Evolutionary conservation across 129 eudicot genomes (phyloP).

Genomic region (Tanacetum coccineum): DNA sequence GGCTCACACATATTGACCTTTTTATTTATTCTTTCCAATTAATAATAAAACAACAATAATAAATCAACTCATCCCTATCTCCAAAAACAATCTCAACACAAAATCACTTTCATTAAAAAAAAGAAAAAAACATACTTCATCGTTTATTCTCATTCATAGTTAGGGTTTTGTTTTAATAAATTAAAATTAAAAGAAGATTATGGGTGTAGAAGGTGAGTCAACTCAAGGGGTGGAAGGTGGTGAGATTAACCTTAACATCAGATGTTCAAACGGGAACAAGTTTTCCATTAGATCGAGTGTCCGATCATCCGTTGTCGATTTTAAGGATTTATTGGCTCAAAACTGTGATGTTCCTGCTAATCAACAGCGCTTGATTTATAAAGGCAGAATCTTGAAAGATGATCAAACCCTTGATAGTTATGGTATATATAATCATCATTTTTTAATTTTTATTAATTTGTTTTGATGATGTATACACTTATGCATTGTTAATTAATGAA

Average conservation of each 20-base stretch:
- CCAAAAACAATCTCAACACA: too few species aligned
- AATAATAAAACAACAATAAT: too few species aligned
- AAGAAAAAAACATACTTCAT: neutral
- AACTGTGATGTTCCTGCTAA: conserved; percentile 75
- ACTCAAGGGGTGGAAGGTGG: conserved; percentile 41
- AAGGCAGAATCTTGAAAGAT: conserved; percentile 87
- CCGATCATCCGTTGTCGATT: conserved; percentile 49
- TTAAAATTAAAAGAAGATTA: neutral
- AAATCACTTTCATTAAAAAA: too few species aligned
- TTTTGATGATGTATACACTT: neutral
- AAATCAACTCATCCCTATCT: too few species aligned
- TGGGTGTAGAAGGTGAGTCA: conserved; percentile 67
- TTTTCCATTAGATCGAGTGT: conserved; percentile 56
- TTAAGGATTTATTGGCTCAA: conserved; percentile 58
- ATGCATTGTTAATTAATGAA: conserved; percentile 19
- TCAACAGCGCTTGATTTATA: conserved; percentile 83
- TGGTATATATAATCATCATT: conserved; percentile 32
- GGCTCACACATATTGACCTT: too few species aligned
- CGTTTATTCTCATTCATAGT: neutral
- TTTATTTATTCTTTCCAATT: too few species aligned
- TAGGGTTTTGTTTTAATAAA: neutral
- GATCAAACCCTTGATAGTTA: conserved; percentile 88
- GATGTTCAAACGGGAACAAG: conserved; percentile 81
- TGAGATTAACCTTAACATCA: conserved; percentile 52
- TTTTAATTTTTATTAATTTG: neutral